Evolutionary conservation across 2,329 filamentous ascomycete species (phyloP).

Genomic region (Alternaria hordeiaustralica): DNA sequence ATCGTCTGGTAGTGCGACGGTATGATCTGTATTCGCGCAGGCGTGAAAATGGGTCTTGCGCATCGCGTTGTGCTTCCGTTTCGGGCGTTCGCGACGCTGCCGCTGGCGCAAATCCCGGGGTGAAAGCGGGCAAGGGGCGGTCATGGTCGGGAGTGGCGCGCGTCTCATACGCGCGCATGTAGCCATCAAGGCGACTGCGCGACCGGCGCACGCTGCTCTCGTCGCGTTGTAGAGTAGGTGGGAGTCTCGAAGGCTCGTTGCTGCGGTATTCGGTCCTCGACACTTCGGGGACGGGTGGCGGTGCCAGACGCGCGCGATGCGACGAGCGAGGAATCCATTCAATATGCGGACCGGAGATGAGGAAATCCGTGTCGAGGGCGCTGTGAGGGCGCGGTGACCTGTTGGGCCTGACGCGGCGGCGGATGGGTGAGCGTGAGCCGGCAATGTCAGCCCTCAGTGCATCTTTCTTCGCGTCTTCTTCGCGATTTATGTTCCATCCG

Average conservation of each 20-base stretch:
- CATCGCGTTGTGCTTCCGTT: constrained; percentile 8
- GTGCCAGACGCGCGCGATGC: constrained; percentile 32
- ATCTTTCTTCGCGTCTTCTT: constrained; percentile 52
- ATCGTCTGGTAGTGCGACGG: constrained; percentile 10
- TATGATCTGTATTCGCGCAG: constrained; percentile 15
- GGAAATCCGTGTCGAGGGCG: constrained; percentile 26
- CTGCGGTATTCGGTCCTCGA: constrained; percentile 24
- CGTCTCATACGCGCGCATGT: constrained; percentile 21
- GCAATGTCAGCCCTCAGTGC: constrained; percentile 60
- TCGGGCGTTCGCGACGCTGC: constrained; percentile 20
- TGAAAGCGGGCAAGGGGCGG: constrained; percentile 38
- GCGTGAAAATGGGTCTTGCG: constrained; percentile 4
- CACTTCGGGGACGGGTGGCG: constrained; percentile 45
- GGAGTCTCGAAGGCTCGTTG: constrained; percentile 21
- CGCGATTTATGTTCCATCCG: constrained; percentile 56
- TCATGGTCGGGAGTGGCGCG: constrained; percentile 16
- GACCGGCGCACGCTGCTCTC: constrained; percentile 20
- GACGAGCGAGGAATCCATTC: constrained; percentile 25
- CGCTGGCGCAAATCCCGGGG: constrained; percentile 46
- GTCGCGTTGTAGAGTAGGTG: constrained; percentile 21
- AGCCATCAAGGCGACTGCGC: constrained; percentile 14
- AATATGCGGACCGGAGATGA: constrained; percentile 12
- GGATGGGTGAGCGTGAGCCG: constrained; percentile 64
- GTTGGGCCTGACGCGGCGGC: constrained; percentile 53
- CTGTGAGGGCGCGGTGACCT: constrained; percentile 28